Conservation (phyloP, 2,329 filamentous ascomycete genomes). For the Cordyceps farinosa region DNA sequence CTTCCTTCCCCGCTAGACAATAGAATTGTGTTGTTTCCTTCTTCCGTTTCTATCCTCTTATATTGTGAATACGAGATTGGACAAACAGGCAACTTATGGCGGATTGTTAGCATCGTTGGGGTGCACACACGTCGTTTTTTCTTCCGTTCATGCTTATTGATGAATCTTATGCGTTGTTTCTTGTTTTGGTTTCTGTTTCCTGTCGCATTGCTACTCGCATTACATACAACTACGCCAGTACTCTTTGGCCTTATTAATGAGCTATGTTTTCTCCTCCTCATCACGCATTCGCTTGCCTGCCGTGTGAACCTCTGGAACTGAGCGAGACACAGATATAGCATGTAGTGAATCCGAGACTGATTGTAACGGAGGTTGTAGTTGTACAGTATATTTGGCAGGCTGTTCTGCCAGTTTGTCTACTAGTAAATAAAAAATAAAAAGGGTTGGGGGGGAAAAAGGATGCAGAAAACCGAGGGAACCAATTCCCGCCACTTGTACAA, state of each 20-base stretch:
- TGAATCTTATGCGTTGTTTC: background rate
- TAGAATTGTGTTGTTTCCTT: background rate
- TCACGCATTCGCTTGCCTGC: background rate
- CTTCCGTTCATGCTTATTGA: background rate
- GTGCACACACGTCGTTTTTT: background rate
- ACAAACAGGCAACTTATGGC: background rate
- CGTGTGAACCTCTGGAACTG: background rate
- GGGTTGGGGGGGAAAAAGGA: background rate
- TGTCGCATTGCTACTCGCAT: background rate
- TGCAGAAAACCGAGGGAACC: background rate
- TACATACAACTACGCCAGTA: background rate
- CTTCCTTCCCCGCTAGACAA: constrained; percentile 6
- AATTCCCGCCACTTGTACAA: constrained; percentile 10
- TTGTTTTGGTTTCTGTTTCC: background rate
- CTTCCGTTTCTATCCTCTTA: background rate
- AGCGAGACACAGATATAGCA: background rate
- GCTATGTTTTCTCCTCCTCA: background rate
- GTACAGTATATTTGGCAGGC: constrained; percentile 4
- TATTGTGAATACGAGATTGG: background rate
- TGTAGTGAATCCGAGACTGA: background rate
- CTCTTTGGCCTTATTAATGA: background rate
- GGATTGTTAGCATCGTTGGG: background rate
- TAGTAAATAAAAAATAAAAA: constrained; percentile 2
- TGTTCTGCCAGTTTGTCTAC: background rate
- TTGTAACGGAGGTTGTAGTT: background rate